phyloP scores from a whole-genome alignment of 139 green algal species.

The Chlorella sp. region DNA sequence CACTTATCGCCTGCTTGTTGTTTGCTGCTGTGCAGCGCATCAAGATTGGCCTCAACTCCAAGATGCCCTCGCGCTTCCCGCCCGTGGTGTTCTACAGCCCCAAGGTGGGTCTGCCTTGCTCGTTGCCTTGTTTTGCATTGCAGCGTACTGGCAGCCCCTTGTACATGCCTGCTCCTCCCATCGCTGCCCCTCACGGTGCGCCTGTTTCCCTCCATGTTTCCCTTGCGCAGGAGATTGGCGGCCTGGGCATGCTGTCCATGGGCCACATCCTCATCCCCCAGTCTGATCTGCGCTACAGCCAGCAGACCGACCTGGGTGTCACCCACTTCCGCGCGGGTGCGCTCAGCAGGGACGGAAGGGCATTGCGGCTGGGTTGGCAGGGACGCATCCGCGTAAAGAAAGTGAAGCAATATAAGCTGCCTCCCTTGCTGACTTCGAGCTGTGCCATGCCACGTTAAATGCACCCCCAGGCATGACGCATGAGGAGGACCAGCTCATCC shows the following conservation, averaged over 20 bases:
- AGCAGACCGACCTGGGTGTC: slow-evolving; percentile 95
- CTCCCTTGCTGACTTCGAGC: neutral
- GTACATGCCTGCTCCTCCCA: neutral
- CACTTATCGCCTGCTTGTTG: too few species aligned
- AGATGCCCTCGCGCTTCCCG: slow-evolving; percentile 98
- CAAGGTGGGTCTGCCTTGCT: slow-evolving; percentile 67
- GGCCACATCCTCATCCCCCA: slow-evolving; percentile 99
- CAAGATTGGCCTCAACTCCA: slow-evolving; percentile 99
- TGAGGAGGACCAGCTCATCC: slow-evolving; percentile 99
- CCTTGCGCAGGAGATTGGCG: slow-evolving; percentile 86
- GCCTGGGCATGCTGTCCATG: slow-evolving; percentile 99
- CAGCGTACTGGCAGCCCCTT: too few species aligned
- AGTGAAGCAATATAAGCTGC: too few species aligned
- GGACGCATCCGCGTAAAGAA: too few species aligned
- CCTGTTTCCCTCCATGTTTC: neutral
- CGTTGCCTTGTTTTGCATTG: neutral
- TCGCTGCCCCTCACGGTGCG: neutral
- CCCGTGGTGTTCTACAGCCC: slow-evolving; percentile 98
- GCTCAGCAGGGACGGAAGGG: too few species aligned
- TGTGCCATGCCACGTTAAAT: neutral
- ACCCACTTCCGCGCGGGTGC: slow-evolving; percentile 96
- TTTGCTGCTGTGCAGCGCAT: slow-evolving; percentile 65
- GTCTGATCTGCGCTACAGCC: slow-evolving; percentile 75
- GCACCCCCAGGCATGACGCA: slow-evolving; percentile 90
- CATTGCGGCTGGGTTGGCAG: neutral